A percentile compares a stretch with the other conserved stretches of the same genome.
Conservation (phyloP, 192 early-diverging fungal genomes). For the Linnemannia elongata region DNA sequence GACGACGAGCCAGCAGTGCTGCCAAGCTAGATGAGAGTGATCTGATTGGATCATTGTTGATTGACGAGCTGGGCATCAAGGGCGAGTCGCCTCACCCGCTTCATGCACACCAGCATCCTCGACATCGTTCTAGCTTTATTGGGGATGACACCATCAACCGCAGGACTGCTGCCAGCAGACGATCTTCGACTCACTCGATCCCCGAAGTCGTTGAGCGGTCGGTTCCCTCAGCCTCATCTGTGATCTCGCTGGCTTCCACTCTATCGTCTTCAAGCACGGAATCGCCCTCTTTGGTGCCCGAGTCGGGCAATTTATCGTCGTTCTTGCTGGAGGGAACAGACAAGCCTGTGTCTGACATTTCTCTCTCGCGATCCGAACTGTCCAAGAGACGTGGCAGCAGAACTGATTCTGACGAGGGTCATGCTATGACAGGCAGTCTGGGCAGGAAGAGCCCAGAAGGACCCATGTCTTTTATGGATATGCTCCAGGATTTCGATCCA, state of each 20-base stretch:
- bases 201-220: conserved; percentile 5
- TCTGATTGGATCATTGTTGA: conserved; percentile 6
- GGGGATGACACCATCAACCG: conserved; percentile 23
- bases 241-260: conserved; percentile 19
- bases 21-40: conserved; percentile 13
- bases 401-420: not conserved
- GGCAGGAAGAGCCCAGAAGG: not conserved
- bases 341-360: not conserved
- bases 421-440: not conserved
- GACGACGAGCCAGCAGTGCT: not conserved
- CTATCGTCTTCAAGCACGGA: conserved; percentile 12
- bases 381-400: not conserved
- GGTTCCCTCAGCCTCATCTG: conserved; percentile 5
- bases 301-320: not conserved
- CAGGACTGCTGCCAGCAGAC: conserved; percentile 5
- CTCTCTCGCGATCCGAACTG: not conserved
- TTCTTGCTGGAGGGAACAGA: no score
- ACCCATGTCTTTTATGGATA: conserved; percentile 16
- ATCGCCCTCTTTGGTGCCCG: not conserved
- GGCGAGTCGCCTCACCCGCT: conserved; percentile 14
- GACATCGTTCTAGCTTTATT: conserved; percentile 27
- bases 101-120: conserved; percentile 5
- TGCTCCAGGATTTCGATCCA: conserved; percentile 13
- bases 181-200: conserved; percentile 14
- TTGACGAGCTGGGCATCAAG: conserved; percentile 38